These are phyloP conservation scores for Sambucus nigra DNA, from an alignment of 129 eudicot species.

Conservation along the genomic window DNA sequence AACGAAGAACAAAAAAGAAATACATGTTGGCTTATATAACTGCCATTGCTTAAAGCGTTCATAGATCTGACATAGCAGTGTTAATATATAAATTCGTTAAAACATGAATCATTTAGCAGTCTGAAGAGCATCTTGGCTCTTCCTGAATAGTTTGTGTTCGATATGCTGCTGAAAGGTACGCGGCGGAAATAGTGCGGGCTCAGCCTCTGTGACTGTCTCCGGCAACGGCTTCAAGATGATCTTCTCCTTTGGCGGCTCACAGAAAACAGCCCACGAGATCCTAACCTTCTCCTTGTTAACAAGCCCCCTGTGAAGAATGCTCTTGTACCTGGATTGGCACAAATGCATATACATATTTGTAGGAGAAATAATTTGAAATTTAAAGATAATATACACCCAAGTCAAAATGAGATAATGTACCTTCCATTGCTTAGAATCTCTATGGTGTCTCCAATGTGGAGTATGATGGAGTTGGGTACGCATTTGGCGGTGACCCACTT, in stretches of 20 bases:
- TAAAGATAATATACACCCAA: too few relatives aligned
- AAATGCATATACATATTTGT: too few relatives aligned
- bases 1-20: too few relatives aligned
- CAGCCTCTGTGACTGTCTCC: conserved; percentile 61
- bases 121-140: conserved; percentile 23
- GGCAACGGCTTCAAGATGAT: conserved; percentile 74
- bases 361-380: too few relatives aligned
- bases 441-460: conserved; percentile 87
- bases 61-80: too few relatives aligned
- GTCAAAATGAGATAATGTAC: too few relatives aligned
- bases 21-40: too few relatives aligned
- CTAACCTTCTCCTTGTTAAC: conserved; percentile 93
- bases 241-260: conserved; percentile 92
- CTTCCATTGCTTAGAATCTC: conserved; percentile 89
- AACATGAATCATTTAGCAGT: too few relatives aligned
- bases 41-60: too few relatives aligned
- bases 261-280: conserved; percentile 90
- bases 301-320: conserved; percentile 84
- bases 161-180: conserved; percentile 86
- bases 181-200: conserved; percentile 65
- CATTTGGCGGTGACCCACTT: conserved; percentile 89
- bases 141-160: conserved; percentile 63
- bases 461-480: conserved; percentile 75
- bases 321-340: conserved; percentile 88
- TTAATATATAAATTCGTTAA: too few relatives aligned